Evolutionary conservation across 1,284 basidiomycete genomes (phyloP), one percentile per base, ranked within the genome.

Genomic region (Melampsora americana): DNA sequence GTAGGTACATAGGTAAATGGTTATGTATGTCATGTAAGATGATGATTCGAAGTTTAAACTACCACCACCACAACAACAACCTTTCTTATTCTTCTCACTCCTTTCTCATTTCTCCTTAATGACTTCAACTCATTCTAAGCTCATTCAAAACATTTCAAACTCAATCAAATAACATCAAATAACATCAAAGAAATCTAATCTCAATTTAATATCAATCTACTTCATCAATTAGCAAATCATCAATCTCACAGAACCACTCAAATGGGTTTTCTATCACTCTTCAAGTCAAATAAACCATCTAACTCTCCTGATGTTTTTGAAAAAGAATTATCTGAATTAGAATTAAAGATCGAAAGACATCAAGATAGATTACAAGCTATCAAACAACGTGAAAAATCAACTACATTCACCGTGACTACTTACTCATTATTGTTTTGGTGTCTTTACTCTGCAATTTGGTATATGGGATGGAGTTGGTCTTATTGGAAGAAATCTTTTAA

Each of bases 341-440:
- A 74, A 60, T 11, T 66, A 28, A 74, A 67, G 39, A 74, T 74
- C 20, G 30, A 42, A 20, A 44, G 48, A 48, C 71, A 74, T n/a
- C 71, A 74, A 53, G 35, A 66, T 16, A 56, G 35, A 44, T 44
- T 74, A 12, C 12, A 39, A 66, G 66, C 71, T 23, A 59, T 66
- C 18, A 74, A 30, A 32, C 32, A 39, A 35, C 56, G 94, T 30
- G 91, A 97, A 83, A 87, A 93, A 50, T 87, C 94, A 1, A 86
- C 92, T 2, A 90, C 90, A 14, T 86, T 95, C 62, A 85, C 91
- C 39, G 88, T 92, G 65, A 94, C 94, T 0, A 83, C 93, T 5
- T 95, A 93, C 81, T 90, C 92, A 0, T 84, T 95, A 78, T 87
- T 89, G 0, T 83, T 87, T 48, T 98, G 94, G 94, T 86, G 88